These are phyloP conservation scores for Cucurbita argyrosperma DNA, from an alignment of 306 rosid genomes.

Conservation along the genomic window DNA sequence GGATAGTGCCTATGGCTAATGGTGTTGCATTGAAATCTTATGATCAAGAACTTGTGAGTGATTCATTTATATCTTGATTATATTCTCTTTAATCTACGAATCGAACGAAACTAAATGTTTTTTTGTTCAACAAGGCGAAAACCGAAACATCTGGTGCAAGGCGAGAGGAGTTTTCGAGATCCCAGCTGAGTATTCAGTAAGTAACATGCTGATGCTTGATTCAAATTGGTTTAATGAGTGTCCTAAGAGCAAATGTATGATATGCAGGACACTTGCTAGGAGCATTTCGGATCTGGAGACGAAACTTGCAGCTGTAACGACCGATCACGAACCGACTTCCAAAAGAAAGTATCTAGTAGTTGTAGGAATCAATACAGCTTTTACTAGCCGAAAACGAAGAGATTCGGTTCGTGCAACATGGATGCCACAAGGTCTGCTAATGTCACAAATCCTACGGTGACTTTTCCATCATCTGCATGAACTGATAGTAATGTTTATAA, in stretches of 20 bases:
- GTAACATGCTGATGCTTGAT: slow-evolving; percentile 15
- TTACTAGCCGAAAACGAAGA: slow-evolving; percentile 68
- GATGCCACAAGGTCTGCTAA: slow-evolving; percentile 74
- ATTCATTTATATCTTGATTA: background rate
- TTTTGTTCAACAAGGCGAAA: slow-evolving; percentile 12
- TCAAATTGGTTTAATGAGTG: background rate
- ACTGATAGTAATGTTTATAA: background rate
- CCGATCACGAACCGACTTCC: slow-evolving; percentile 20
- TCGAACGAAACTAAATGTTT: background rate
- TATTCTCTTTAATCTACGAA: background rate
- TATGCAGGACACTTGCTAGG: slow-evolving; percentile 34
- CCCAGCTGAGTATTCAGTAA: slow-evolving; percentile 31
- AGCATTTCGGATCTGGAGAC: slow-evolving; percentile 31
- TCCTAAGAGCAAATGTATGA: background rate
- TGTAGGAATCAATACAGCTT: slow-evolving; percentile 83
- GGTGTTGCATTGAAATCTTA: slow-evolving; percentile 24
- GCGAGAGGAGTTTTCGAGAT: slow-evolving; percentile 25
- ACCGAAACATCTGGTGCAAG: slow-evolving; percentile 28
- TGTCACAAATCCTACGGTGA: background rate
- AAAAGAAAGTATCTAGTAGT: slow-evolving; percentile 64
- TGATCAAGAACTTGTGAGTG: slow-evolving; percentile 41
- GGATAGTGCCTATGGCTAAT: slow-evolving; percentile 39
- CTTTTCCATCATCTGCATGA: background rate
- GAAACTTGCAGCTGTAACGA: slow-evolving; percentile 31
- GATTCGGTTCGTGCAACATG: slow-evolving; percentile 83